These are phyloP conservation scores for Termitomyces sp. DNA, from an alignment of 768 basidiomycete species.

Conservation along the genomic window DNA sequence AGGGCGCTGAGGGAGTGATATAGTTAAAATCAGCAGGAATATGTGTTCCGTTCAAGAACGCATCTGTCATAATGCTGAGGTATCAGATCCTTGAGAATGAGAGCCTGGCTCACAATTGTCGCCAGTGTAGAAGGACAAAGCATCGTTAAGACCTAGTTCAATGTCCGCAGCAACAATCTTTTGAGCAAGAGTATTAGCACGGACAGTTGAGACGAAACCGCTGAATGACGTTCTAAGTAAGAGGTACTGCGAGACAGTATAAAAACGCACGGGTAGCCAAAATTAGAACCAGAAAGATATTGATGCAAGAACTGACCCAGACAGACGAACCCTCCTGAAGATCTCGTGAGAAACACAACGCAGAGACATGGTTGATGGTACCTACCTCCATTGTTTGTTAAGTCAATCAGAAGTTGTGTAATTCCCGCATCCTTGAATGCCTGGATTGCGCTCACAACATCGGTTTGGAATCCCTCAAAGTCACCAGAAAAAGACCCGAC, in stretches of 20 bases:
- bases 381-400: conserved; percentile 58
- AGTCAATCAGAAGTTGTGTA: conserved; percentile 46
- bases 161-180: conserved; percentile 54
- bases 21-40: conserved; percentile 37
- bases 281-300: conserved; percentile 43
- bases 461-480: conserved; percentile 45
- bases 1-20: conserved; percentile 33
- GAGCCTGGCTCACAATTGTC: conserved; percentile 40
- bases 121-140: conserved; percentile 37
- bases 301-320: conserved; percentile 56
- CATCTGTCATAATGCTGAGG: conserved; percentile 23
- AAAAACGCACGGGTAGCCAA: conserved; percentile 43
- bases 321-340: conserved; percentile 54
- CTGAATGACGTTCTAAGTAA: conserved; percentile 20
- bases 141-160: conserved; percentile 29
- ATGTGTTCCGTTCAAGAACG: conserved; percentile 39
- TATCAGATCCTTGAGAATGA: not conserved
- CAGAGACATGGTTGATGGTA: not conserved
- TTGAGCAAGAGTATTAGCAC: conserved; percentile 52
- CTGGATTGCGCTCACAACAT: conserved; percentile 37
- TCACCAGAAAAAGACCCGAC: conserved; percentile 53
- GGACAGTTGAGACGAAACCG: conserved; percentile 49
- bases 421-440: conserved; percentile 44
- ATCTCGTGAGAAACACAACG: not conserved
- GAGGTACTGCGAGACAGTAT: not conserved